A percentile compares a stretch with the other conserved stretches of the same genome.
Conservation (phyloP, 257 asterid species). For the Parsonsia alboflavescens region DNA sequence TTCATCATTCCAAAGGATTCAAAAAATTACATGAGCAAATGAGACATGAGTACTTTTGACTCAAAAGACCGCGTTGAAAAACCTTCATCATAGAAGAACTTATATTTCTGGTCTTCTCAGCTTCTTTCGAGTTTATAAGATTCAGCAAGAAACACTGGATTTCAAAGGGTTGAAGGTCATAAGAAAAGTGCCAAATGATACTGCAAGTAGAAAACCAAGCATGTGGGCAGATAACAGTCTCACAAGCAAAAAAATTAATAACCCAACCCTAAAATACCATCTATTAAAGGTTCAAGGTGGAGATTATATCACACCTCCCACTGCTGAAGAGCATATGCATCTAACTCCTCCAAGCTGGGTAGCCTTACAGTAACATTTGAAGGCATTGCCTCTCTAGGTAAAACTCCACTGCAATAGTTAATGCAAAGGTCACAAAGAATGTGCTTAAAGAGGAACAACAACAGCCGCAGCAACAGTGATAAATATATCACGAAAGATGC, state of each 20-base stretch:
- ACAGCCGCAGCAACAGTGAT: not conserved
- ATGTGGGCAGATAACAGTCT: slow-evolving; percentile 17
- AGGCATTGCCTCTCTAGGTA: slow-evolving; percentile 96
- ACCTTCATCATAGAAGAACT: slow-evolving; percentile 94
- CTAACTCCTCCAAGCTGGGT: slow-evolving; percentile 82
- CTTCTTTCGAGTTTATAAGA: slow-evolving; percentile 85
- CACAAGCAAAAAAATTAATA: not conserved
- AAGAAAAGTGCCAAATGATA: slow-evolving; percentile 37
- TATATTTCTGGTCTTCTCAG: slow-evolving; percentile 71
- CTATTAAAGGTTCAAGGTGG: slow-evolving; percentile 12
- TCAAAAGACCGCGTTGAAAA: slow-evolving; percentile 92
- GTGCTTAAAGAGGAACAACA: not conserved
- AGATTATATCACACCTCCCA: slow-evolving; percentile 77
- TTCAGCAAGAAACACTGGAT: slow-evolving; percentile 93
- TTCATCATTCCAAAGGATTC: not conserved
- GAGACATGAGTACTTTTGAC: slow-evolving; percentile 59
- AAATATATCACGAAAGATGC: not conserved
- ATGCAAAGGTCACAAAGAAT: slow-evolving; percentile 26
- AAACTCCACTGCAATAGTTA: slow-evolving; percentile 60
- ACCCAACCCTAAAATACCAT: slow-evolving; percentile 14
- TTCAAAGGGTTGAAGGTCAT: slow-evolving; percentile 42
- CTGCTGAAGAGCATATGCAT: slow-evolving; percentile 76
- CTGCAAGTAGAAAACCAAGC: slow-evolving; percentile 25
- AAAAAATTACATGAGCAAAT: slow-evolving; percentile 12
- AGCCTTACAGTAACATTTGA: slow-evolving; percentile 74